Evolutionary conservation across 2,329 filamentous ascomycete genomes (phyloP).

Genomic region (Hypoxylon sp.): DNA sequence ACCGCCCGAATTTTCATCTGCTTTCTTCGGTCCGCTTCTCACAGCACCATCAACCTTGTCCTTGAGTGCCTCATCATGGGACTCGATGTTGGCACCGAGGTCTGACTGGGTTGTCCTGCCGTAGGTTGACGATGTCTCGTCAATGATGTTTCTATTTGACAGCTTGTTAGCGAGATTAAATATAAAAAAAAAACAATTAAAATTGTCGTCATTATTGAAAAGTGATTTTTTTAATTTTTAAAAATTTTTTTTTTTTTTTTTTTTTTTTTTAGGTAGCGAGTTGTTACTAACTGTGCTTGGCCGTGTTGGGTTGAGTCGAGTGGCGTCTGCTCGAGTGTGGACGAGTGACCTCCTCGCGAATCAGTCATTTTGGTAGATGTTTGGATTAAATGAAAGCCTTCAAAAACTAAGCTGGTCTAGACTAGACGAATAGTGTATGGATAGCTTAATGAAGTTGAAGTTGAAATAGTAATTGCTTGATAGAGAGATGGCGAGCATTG

Average conservation of each 20-base stretch:
- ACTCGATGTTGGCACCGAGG: constrained; percentile 32
- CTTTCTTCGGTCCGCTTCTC: constrained; percentile 43
- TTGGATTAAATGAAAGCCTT: neutral
- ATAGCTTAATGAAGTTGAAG: neutral
- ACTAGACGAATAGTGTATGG: neutral
- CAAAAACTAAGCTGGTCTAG: neutral
- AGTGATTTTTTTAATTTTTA: too few relatives aligned
- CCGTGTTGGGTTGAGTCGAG: constrained; percentile 34
- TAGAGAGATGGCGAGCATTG: constrained; percentile 4
- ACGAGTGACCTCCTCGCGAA: constrained; percentile 32
- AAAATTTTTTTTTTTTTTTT: too few relatives aligned
- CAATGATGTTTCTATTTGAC: constrained; percentile 37
- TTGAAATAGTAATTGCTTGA: neutral
- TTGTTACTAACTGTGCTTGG: constrained; percentile 36
- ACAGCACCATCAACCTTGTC: constrained; percentile 46
- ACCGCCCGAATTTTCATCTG: constrained; percentile 41
- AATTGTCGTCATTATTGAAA: too few relatives aligned
- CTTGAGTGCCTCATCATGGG: constrained; percentile 40
- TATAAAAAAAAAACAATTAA: too few relatives aligned
- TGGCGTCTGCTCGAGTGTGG: constrained; percentile 34
- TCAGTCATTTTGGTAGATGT: constrained; percentile 36
- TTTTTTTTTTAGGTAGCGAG: too few relatives aligned
- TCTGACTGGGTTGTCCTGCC: constrained; percentile 34
- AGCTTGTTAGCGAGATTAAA: neutral
- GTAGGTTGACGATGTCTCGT: constrained; percentile 35